A percentile compares a stretch with the other conserved stretches of the same genome.
phyloP scores from a whole-genome alignment of 352 stramenopile genomes.

The Globisporangium okanoganense region DNA sequence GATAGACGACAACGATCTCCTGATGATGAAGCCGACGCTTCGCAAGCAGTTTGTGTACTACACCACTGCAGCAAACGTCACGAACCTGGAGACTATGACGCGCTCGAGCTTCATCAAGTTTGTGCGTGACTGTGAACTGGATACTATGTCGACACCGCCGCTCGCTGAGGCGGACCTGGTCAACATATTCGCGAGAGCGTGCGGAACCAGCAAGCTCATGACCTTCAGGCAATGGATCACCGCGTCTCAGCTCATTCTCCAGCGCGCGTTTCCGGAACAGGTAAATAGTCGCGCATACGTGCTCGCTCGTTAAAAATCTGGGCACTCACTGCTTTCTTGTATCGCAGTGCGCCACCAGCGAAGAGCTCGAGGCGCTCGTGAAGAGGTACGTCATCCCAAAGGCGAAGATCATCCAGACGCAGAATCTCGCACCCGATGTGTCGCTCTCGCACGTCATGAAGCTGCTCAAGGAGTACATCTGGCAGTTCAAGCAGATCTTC shows the following conservation, averaged over 20 bases:
- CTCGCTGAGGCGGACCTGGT: slow-evolving; percentile 55
- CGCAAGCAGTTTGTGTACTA: slow-evolving; percentile 68
- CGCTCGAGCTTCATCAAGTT: slow-evolving; percentile 63
- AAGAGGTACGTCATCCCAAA: slow-evolving; percentile 45
- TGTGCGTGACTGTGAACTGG: slow-evolving; percentile 52
- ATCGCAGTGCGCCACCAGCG: slow-evolving; percentile 14
- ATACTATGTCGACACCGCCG: slow-evolving; percentile 23
- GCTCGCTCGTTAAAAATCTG: neutral
- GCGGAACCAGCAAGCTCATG: slow-evolving; percentile 37
- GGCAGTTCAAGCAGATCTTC: slow-evolving; percentile 76
- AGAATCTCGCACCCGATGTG: slow-evolving; percentile 64
- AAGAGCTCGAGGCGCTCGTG: slow-evolving; percentile 40
- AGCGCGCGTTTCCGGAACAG: slow-evolving; percentile 23
- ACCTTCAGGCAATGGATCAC: slow-evolving; percentile 47
- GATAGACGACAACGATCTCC: slow-evolving; percentile 8
- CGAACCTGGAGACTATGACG: slow-evolving; percentile 60
- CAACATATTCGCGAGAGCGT: slow-evolving; percentile 40
- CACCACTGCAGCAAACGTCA: slow-evolving; percentile 54
- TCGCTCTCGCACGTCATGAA: slow-evolving; percentile 68
- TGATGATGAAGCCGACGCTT: slow-evolving; percentile 53
- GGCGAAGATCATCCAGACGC: slow-evolving; percentile 49
- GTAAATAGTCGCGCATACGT: slow-evolving; percentile 10
- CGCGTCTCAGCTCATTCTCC: slow-evolving; percentile 42
- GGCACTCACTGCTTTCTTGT: neutral
- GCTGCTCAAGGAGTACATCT: slow-evolving; percentile 61